These are phyloP conservation scores for Trichoderma afroharzianum DNA, from an alignment of 2,329 filamentous ascomycete species.

Conservation along the genomic window DNA sequence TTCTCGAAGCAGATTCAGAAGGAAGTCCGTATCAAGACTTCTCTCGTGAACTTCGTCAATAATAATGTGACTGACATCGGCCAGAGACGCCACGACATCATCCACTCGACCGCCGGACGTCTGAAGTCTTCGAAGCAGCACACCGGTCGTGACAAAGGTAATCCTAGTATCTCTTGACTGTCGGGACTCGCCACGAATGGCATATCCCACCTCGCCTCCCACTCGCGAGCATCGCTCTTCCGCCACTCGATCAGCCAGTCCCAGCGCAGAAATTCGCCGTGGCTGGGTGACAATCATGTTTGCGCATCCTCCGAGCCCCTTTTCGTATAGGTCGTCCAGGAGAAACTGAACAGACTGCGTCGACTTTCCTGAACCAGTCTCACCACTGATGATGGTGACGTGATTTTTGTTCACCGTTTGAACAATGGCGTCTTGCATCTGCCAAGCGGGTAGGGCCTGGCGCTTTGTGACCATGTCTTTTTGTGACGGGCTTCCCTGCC, in stretches of 20 bases:
- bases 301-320: conserved; percentile 68
- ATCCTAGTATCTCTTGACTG: conserved; percentile 74
- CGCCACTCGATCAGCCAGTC: conserved; percentile 88
- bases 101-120: conserved; percentile 77
- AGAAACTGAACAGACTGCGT: conserved; percentile 97
- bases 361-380: conserved; percentile 95
- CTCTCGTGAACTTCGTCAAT: conserved; percentile 97
- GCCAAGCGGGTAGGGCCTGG: conserved; percentile 81
- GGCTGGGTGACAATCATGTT: conserved; percentile 97
- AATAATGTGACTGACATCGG: conserved; percentile 89
- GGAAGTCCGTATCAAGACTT: conserved; percentile 90
- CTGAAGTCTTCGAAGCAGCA: conserved; percentile 85
- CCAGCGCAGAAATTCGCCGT: conserved; percentile 87
- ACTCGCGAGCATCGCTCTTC: conserved; percentile 81
- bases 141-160: conserved; percentile 93
- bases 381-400: conserved; percentile 94
- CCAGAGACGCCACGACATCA: conserved; percentile 75
- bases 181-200: conserved; percentile 86
- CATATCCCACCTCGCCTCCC: conserved; percentile 86
- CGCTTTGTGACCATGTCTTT: conserved; percentile 72
- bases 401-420: conserved; percentile 71
- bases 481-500: conserved; percentile 62
- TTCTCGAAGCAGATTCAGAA: conserved; percentile 81
- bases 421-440: conserved; percentile 72
- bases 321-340: conserved; percentile 80